Percentiles rank a stretch among this genome's conserved stretches.
phyloP scores from a whole-genome alignment of 371 early-diverging fungal species.

The Capniomyces stellatus region DNA sequence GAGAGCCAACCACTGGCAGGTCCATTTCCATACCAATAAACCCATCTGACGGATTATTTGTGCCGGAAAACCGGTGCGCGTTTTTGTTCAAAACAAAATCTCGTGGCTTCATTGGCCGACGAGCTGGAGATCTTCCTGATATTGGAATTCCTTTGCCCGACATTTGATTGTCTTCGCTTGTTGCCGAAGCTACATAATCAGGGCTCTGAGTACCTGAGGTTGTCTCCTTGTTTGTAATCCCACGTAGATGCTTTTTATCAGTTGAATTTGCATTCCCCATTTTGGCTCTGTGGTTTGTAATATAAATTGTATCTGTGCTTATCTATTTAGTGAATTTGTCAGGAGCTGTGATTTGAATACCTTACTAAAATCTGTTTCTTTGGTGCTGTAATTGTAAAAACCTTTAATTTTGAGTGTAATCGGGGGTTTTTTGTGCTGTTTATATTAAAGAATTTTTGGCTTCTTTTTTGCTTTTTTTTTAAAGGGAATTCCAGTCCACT shows the following conservation, averaged over 20 bases:
- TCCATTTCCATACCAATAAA: constrained; percentile 12
- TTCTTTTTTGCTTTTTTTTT: too few species aligned
- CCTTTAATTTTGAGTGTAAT: too few species aligned
- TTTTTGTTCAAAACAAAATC: neutral
- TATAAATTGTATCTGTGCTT: too few species aligned
- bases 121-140: neutral
- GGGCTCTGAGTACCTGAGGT: neutral
- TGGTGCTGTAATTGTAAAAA: too few species aligned
- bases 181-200: neutral
- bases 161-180: neutral
- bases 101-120: neutral
- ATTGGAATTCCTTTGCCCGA: neutral
- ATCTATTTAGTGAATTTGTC: too few species aligned
- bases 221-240: too few species aligned
- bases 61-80: neutral
- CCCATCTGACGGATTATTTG: neutral
- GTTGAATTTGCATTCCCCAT: neutral
- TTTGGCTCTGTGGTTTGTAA: too few species aligned
- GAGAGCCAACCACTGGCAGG: constrained; percentile 20
- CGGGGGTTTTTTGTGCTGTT: too few species aligned
- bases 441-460: too few species aligned
- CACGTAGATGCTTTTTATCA: neutral
- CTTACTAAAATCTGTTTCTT: too few species aligned
- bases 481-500: too few species aligned
- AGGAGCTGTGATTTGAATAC: too few species aligned